Conservation (phyloP, 805 yeast species). For the Wickerhamiella sergipiensis region DNA sequence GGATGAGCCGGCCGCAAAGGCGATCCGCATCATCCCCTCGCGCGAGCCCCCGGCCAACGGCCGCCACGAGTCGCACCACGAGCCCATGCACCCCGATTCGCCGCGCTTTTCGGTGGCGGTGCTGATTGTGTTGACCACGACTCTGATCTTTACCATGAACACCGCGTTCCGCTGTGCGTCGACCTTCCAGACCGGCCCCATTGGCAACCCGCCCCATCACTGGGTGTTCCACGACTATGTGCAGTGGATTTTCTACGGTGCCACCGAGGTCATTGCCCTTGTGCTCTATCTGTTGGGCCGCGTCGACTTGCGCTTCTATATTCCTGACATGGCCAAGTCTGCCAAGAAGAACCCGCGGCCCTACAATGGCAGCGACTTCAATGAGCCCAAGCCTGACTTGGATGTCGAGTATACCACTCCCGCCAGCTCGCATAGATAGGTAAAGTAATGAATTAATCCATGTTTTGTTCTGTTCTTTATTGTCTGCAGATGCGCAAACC, state of each 20-base stretch:
- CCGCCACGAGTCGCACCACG: constrained; percentile 40
- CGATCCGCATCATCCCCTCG: constrained; percentile 49
- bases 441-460: neutral
- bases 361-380: constrained; percentile 8
- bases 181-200: constrained; percentile 14
- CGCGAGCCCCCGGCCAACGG: constrained; percentile 30
- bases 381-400: constrained; percentile 3
- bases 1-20: constrained; percentile 34
- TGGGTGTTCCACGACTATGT: constrained; percentile 42
- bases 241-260: constrained; percentile 59
- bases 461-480: too few species aligned
- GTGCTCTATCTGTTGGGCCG: constrained; percentile 46
- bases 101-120: constrained; percentile 32
- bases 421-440: neutral
- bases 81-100: constrained; percentile 23
- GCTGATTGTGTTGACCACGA: constrained; percentile 15
- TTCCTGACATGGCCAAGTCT: constrained; percentile 38
- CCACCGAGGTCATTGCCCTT: constrained; percentile 45
- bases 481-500: too few species aligned
- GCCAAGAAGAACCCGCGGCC: constrained; percentile 8
- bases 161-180: constrained; percentile 25
- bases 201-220: constrained; percentile 19
- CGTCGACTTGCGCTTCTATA: constrained; percentile 64
- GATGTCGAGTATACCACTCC: neutral
- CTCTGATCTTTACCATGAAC: constrained; percentile 16